phyloP scores from a whole-genome alignment of 2,329 filamentous ascomycete species.

The Epichloe brachyelytri region DNA sequence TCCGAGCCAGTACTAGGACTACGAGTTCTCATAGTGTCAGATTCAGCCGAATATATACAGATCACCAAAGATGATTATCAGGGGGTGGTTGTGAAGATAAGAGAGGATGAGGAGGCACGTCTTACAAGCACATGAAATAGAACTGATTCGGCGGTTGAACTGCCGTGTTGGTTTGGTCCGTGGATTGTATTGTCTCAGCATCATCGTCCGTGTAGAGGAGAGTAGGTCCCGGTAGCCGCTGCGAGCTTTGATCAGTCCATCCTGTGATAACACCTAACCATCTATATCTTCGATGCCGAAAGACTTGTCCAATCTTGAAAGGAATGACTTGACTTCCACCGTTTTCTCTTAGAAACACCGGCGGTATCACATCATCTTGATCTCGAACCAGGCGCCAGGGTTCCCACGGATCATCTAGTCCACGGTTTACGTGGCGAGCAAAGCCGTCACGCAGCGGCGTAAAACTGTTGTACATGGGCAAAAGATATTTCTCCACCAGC shows the following conservation, averaged over 20 bases:
- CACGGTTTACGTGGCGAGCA: constrained; percentile 13
- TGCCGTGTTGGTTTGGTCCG: constrained; percentile 5
- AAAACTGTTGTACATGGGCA: constrained; percentile 45
- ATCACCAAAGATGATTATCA: not conserved
- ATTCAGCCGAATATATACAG: not conserved
- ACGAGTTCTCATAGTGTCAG: not conserved
- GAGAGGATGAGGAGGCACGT: constrained; percentile 12
- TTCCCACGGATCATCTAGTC: constrained; percentile 18
- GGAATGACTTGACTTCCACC: constrained; percentile 13
- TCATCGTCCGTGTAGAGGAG: constrained; percentile 13
- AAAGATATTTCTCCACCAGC: constrained; percentile 52
- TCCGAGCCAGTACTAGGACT: constrained; percentile 22
- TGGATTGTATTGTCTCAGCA: constrained; percentile 14
- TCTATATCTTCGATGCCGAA: constrained; percentile 66
- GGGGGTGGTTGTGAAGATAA: not conserved
- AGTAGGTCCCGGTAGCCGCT: constrained; percentile 15
- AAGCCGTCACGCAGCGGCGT: constrained; percentile 17
- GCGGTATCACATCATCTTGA: constrained; percentile 29
- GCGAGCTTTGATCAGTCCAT: constrained; percentile 51
- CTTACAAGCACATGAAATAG: constrained; percentile 73
- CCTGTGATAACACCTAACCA: constrained; percentile 76
- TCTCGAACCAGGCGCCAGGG: constrained; percentile 25
- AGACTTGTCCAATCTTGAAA: constrained; percentile 70
- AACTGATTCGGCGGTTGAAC: constrained; percentile 33
- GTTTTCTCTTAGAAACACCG: constrained; percentile 18